Conservation (phyloP, 371 early-diverging fungal genomes). For the Blakeslea trispora region DNA sequence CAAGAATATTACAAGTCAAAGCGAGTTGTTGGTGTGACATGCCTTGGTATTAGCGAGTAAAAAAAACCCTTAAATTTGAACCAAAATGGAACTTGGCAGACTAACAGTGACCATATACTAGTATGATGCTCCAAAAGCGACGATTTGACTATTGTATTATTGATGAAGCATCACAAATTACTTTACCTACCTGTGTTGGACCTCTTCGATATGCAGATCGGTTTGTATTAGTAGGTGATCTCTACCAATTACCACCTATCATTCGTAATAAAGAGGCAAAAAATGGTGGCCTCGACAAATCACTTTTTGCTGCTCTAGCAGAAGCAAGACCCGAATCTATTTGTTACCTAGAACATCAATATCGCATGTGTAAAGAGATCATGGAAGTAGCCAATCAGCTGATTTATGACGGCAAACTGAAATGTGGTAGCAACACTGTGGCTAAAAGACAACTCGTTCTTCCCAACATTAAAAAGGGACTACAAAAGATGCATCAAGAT, state of each 20-base stretch:
- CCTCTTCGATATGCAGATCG: slow-evolving; percentile 82
- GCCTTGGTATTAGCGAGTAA: slow-evolving; percentile 85
- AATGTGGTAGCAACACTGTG: slow-evolving; percentile 74
- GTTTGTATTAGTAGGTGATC: slow-evolving; percentile 98
- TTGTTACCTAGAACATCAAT: slow-evolving; percentile 85
- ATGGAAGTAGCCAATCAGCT: slow-evolving; percentile 88
- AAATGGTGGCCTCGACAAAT: slow-evolving; percentile 53
- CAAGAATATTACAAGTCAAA: slow-evolving; percentile 58
- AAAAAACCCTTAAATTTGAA: too few relatives aligned
- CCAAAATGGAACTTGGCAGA: too few relatives aligned
- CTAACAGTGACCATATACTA: slow-evolving; percentile 10
- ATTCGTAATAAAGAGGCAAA: slow-evolving; percentile 63
- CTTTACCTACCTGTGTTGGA: slow-evolving; percentile 92
- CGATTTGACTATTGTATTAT: slow-evolving; percentile 97
- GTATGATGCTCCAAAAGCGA: slow-evolving; percentile 64
- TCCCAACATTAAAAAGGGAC: slow-evolving; percentile 39
- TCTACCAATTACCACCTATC: slow-evolving; percentile 97
- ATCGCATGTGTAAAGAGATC: slow-evolving; percentile 95
- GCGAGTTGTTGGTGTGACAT: slow-evolving; percentile 87
- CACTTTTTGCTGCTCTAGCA: slow-evolving; percentile 80
- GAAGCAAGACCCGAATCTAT: slow-evolving; percentile 84
- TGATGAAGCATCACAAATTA: slow-evolving; percentile 99
- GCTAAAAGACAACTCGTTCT: slow-evolving; percentile 57
- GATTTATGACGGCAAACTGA: slow-evolving; percentile 80
- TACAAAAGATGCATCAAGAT: slow-evolving; percentile 24